Base-by-base conservation (phyloP, 768 basidiomycete species). In the Cystofilobasidium ferigula region DNA sequence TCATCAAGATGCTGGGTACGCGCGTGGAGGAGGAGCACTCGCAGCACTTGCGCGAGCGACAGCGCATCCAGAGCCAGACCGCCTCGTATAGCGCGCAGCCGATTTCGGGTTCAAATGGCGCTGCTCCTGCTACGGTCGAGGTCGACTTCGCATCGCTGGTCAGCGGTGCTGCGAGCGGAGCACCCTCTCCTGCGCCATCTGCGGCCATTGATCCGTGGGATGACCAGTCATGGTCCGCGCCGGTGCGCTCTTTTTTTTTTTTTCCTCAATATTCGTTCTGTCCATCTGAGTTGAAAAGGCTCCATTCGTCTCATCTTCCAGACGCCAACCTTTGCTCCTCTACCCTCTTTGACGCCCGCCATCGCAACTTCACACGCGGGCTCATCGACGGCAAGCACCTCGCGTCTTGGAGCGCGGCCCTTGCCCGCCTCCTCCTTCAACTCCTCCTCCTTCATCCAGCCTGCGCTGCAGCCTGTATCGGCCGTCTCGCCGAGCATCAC, bases 1-100 rank as follows among this genome's bases (percentile, higher is more conserved):
- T 57, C 32, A 79, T 80, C 72, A 77, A 78, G 64, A 70, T 72
- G 6, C 76, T 80, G 1, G 76, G 88, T 22, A 84, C 88, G 32
- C 85, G 94, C 10, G 93, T 99, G 13, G 90, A 97, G 77, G 82
- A 82, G 34, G 95, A 98, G 74, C 95, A 98, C 70, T 80, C 86
- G 65, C 88, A 91, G 71, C 94, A 92, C 75, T 80, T 99, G 12
- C 85, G 89, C 43, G 95, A 98, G 74, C 87, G 91, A 1, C 90
- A 92, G 70, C 82, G 93, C 35, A 79, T 93, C 26, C 92, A 95
- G 72, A 88, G 91, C 73, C 84, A 74, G 36, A 74, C 73, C 24
- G 70, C 72, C 18, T 61, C 47, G 30, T 63, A 64, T 47, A 28
- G 8, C 5, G 10, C 58, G 16, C 36, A 53, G 1, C 62, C 70